Percentiles rank a stretch among this genome's conserved stretches.
These are phyloP conservation scores for Penicillium diatomitis DNA, from an alignment of 495 filamentous ascomycete genomes.

Conservation along the genomic window DNA sequence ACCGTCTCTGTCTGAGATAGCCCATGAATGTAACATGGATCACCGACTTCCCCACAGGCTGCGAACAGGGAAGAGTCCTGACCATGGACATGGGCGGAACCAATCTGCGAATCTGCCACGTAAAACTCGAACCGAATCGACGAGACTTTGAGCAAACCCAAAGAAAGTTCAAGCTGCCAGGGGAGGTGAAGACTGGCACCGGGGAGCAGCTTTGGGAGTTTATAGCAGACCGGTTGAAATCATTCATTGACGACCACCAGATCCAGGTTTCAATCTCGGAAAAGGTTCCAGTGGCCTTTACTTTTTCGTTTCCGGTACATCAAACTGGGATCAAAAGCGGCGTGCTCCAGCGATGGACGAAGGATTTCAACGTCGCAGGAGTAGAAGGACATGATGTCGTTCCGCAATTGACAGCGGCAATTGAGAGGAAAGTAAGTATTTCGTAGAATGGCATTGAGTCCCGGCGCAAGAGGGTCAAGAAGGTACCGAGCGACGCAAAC, in stretches of 20 bases:
- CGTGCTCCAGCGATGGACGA: slow-evolving; percentile 89
- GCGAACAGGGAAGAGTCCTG: slow-evolving; percentile 77
- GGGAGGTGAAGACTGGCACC: slow-evolving; percentile 73
- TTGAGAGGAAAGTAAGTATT: slow-evolving; percentile 51
- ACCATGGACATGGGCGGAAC: slow-evolving; percentile 95
- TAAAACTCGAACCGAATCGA: slow-evolving; percentile 67
- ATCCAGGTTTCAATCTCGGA: slow-evolving; percentile 36
- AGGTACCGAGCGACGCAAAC: no score
- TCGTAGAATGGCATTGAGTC: background rate
- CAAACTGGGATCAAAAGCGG: slow-evolving; percentile 85
- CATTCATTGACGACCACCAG: slow-evolving; percentile 79
- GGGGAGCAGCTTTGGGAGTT: slow-evolving; percentile 84
- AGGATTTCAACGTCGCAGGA: slow-evolving; percentile 85
- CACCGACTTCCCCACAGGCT: slow-evolving; percentile 71
- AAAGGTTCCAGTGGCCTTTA: slow-evolving; percentile 74
- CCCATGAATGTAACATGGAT: slow-evolving; percentile 98
- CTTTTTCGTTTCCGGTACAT: slow-evolving; percentile 88
- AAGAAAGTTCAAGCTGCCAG: slow-evolving; percentile 83
- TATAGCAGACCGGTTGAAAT: slow-evolving; percentile 77
- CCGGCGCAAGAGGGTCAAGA: no score
- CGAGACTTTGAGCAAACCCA: slow-evolving; percentile 89
- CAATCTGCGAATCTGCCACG: slow-evolving; percentile 87
- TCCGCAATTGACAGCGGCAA: slow-evolving; percentile 72
- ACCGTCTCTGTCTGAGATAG: slow-evolving; percentile 29
- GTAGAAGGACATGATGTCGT: slow-evolving; percentile 89